phyloP scores from a whole-genome alignment of 2,329 filamentous ascomycete species.

The Neopestalotiopsis sp. region DNA sequence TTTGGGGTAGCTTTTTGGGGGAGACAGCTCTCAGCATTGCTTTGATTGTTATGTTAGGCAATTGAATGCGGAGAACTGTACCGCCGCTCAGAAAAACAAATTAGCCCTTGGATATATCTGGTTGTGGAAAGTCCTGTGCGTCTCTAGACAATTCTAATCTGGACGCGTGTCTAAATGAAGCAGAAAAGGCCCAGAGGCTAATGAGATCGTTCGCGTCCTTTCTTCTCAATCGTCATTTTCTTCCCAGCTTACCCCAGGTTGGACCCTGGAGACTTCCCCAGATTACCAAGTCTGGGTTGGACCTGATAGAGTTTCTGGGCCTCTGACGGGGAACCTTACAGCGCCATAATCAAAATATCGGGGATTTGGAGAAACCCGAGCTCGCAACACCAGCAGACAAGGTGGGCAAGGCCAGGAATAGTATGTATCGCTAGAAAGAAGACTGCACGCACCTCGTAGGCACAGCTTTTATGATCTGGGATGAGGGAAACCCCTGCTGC shows the following conservation, averaged over 20 bases:
- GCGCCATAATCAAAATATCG: neutral
- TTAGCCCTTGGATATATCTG: neutral
- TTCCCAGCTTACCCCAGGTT: neutral
- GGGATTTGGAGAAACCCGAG: constrained; percentile 16
- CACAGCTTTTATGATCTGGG: neutral
- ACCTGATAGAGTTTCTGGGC: neutral
- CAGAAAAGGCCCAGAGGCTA: neutral
- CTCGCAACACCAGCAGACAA: neutral
- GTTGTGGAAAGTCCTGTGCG: neutral
- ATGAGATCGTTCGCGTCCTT: neutral
- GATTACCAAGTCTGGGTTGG: constrained; percentile 7
- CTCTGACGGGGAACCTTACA: neutral
- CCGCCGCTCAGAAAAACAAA: neutral
- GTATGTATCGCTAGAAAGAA: neutral
- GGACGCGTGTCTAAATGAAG: neutral
- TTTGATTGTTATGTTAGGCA: neutral
- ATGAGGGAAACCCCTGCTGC: neutral
- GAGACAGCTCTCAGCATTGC: neutral
- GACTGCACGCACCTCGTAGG: neutral
- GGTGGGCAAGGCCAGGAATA: constrained; percentile 10
- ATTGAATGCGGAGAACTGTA: neutral
- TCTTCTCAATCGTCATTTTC: neutral
- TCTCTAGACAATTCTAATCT: neutral
- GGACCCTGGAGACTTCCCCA: constrained; percentile 10
- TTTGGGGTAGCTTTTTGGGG: constrained; percentile 4